Evolutionary conservation across 1,139 yeast species (phyloP).

Genomic region (Protomyces gravidus): DNA sequence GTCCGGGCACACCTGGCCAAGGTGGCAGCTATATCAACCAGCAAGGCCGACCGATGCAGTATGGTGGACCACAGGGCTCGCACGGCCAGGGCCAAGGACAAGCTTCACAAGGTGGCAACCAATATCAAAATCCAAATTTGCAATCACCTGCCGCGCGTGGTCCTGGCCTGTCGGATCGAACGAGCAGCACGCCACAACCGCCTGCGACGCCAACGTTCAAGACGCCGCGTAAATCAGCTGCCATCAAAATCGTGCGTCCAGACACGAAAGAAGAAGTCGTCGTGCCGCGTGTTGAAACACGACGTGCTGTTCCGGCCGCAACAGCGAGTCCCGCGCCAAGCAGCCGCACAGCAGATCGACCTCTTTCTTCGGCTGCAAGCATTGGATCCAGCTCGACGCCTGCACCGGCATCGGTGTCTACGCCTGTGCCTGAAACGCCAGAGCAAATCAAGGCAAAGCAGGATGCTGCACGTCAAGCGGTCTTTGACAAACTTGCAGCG

Average conservation of each 20-base stretch:
- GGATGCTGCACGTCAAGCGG: slow-evolving; percentile 19
- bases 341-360: slow-evolving; percentile 21
- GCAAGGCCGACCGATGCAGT: slow-evolving; percentile 8
- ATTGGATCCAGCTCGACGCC: neutral
- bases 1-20: neutral
- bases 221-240: slow-evolving; percentile 33
- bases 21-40: neutral
- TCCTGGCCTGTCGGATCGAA: slow-evolving; percentile 11
- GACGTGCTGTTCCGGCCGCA: slow-evolving; percentile 12
- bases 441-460: slow-evolving; percentile 23
- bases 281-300: slow-evolving; percentile 29
- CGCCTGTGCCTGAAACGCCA: slow-evolving; percentile 5
- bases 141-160: slow-evolving; percentile 12
- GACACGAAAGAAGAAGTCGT: slow-evolving; percentile 36
- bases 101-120: slow-evolving; percentile 7
- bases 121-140: slow-evolving; percentile 20
- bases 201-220: slow-evolving; percentile 11
- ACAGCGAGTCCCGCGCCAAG: neutral
- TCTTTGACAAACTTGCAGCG: slow-evolving; percentile 15
- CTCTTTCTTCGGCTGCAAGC: slow-evolving; percentile 27
- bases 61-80: slow-evolving; percentile 7
- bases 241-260: slow-evolving; percentile 35
- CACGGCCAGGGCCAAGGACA: slow-evolving; percentile 2
- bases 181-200: slow-evolving; percentile 2
- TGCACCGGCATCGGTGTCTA: neutral